These are phyloP conservation scores for Metschnikowia picachoensis DNA, from an alignment of 805 yeast species.

Conservation along the genomic window DNA sequence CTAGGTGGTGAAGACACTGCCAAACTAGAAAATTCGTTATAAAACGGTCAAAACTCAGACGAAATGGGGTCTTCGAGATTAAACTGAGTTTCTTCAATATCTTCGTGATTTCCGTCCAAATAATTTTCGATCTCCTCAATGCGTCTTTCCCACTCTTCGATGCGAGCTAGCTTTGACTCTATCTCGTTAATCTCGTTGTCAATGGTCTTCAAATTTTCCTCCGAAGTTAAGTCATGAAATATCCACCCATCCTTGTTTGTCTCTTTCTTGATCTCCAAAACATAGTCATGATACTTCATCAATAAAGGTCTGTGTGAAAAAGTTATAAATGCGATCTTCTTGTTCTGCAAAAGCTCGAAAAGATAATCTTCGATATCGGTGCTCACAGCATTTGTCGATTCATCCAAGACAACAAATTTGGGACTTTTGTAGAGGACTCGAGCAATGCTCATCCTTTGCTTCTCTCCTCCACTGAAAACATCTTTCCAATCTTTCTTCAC, in stretches of 20 bases:
- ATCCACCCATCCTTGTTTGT: conserved; percentile 37
- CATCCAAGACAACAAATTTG: conserved; percentile 79
- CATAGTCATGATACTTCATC: conserved; percentile 77
- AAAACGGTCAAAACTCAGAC: conserved; percentile 7
- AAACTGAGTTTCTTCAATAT: conserved; percentile 12
- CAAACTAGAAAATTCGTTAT: neutral
- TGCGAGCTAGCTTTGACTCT: conserved; percentile 55
- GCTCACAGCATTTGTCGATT: conserved; percentile 90
- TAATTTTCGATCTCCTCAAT: conserved; percentile 53
- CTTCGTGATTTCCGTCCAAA: conserved; percentile 38
- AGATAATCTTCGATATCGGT: conserved; percentile 85
- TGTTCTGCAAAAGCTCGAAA: conserved; percentile 68
- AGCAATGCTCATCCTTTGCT: conserved; percentile 87
- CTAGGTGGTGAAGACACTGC: too few species aligned
- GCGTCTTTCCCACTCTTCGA: conserved; percentile 56
- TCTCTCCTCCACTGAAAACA: conserved; percentile 94
- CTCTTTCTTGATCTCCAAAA: conserved; percentile 60
- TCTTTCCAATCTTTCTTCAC: conserved; percentile 76
- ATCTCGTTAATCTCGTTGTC: conserved; percentile 74
- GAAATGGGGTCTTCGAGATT: conserved; percentile 9
- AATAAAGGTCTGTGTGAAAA: conserved; percentile 80
- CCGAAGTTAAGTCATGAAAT: conserved; percentile 62
- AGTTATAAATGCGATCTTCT: conserved; percentile 74
- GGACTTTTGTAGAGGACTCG: conserved; percentile 78
- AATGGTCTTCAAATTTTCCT: conserved; percentile 60